Conservation (phyloP, 345 rosid genomes). For the Aquilaria sinensis region DNA sequence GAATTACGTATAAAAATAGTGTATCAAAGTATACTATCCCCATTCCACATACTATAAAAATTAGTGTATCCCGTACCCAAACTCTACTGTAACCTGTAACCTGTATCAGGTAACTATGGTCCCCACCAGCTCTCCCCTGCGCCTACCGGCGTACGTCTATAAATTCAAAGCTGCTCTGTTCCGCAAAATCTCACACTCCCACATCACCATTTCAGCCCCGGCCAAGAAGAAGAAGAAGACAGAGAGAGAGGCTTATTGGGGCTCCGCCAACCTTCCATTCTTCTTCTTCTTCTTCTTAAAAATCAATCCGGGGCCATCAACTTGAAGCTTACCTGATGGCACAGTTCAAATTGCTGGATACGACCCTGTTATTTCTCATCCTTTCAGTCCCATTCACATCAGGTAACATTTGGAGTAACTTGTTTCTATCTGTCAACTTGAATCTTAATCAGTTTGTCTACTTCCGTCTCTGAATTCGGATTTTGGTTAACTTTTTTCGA, state of each 20-base stretch:
- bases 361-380: slow-evolving; percentile 10
- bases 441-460: background rate
- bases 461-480: background rate
- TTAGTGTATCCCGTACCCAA: too few relatives aligned
- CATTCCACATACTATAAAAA: too few relatives aligned
- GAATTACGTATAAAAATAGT: too few relatives aligned
- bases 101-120: too few relatives aligned
- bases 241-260: background rate
- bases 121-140: too few relatives aligned
- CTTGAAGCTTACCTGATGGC: slow-evolving; percentile 26
- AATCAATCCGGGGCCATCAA: too few relatives aligned
- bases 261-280: background rate
- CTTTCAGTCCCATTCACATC: slow-evolving; percentile 21
- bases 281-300: slow-evolving; percentile 17
- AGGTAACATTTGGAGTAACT: slow-evolving; percentile 18
- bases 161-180: slow-evolving; percentile 8
- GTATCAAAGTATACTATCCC: too few relatives aligned
- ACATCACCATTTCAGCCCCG: background rate
- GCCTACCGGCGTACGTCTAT: slow-evolving; percentile 1
- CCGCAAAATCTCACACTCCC: slow-evolving; percentile 3
- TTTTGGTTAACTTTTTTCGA: background rate
- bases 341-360: slow-evolving; percentile 19
- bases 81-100: too few relatives aligned
- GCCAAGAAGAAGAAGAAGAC: slow-evolving; percentile 16
- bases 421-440: too few relatives aligned